Evolutionary conservation across 2,329 filamentous ascomycete genomes (phyloP), one percentile per base, ranked within the genome.

Genomic region (Pyrenophora graminea): DNA sequence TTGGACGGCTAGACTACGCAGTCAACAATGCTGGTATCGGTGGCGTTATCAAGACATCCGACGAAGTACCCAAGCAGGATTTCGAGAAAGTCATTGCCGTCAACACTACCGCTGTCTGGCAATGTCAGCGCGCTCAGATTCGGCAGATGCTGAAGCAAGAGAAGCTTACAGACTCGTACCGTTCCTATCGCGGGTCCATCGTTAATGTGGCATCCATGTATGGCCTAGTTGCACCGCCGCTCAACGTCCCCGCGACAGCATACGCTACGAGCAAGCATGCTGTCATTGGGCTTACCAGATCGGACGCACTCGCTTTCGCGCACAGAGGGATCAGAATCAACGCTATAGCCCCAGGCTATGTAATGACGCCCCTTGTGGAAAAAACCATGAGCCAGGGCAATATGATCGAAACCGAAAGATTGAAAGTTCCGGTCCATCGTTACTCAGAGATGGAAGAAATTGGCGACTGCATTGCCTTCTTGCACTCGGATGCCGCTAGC

Each of bases 401-500:
- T 23, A 58, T 66, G 12, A 60, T 62, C 36, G 68, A 78, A 53
- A 65, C 61, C 30, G 77, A 80, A 43, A 49, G 57, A 23, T 41
- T 55, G n/a, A 71, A 71, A 51, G 61, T 79, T 3, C 79, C 81
- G 0, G 56, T 83, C 39, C 69, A 73, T n/a, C 74, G 81, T 7
- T 63, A 82, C 27, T 62, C 81, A 1, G 80, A 80, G n/a, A 80
- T 84, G 1, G 76, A 79, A 8, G 88, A 91, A 68, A 81, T 91
- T 31, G 87, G 85, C 2, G 89, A 89, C 63, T 86, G 86, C 21
- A 85, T 83, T 55, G 79, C 86, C 15, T 91, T 87, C 66, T 70
- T 91, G 39, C 86, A 85, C 2, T 88, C 85, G 52, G 85, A 90
- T 23, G 88, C 91, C 64, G 85, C 85, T 0, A 79, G 77, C 3